Conservation (phyloP, 148 eudicot genomes). For the Diospyros lotus region DNA sequence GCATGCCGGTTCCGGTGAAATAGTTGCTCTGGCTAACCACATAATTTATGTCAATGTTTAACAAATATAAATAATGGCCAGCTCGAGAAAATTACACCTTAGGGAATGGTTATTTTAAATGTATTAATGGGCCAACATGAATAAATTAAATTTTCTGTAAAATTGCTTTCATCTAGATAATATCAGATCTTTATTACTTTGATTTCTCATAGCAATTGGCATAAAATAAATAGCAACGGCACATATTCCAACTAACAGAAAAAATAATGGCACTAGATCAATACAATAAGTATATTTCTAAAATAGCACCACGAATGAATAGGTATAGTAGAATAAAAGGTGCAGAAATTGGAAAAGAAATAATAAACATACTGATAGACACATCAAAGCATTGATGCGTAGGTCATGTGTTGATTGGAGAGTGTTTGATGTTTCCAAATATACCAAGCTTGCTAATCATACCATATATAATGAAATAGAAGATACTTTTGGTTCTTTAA, state of each 20-base stretch:
- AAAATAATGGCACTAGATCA: not conserved
- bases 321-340: not conserved
- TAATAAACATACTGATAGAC: not conserved
- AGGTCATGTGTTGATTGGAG: not conserved
- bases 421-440: not conserved
- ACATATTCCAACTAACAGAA: too few relatives aligned
- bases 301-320: not conserved
- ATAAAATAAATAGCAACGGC: not conserved
- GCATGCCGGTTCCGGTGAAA: conserved; percentile 66
- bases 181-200: not conserved
- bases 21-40: conserved; percentile 82
- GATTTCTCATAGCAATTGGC: not conserved
- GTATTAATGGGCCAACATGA: not conserved
- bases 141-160: not conserved
- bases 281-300: not conserved
- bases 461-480: not conserved
- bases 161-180: not conserved
- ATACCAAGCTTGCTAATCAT: not conserved
- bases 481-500: not conserved
- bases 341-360: not conserved
- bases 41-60: conserved; percentile 21
- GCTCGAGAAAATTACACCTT: conserved; percentile 5
- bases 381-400: not conserved
- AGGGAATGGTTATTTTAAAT: not conserved
- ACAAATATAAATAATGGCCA: conserved; percentile 6